phyloP scores from a whole-genome alignment of 352 stramenopile genomes.

The Discostella stelligera region DNA sequence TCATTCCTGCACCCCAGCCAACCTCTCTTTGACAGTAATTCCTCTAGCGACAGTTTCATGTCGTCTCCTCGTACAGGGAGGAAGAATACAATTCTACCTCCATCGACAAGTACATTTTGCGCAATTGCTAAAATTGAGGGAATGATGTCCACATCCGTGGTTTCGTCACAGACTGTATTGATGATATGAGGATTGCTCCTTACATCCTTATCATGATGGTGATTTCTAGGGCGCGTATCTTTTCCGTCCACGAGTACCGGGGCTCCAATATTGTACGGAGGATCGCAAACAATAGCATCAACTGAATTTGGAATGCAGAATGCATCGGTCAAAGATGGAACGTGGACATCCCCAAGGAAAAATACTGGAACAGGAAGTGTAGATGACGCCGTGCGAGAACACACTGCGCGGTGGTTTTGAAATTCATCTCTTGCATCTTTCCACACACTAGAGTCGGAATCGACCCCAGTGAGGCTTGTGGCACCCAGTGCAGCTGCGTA shows the following conservation, averaged over 20 bases:
- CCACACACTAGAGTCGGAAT: conserved; percentile 42
- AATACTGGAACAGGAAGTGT: conserved; percentile 30
- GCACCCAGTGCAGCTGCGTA: conserved; percentile 41
- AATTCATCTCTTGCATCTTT: conserved; percentile 26
- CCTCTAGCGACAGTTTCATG: conserved; percentile 19
- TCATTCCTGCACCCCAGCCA: neutral
- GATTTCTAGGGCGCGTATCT: conserved; percentile 39
- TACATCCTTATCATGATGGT: conserved; percentile 33
- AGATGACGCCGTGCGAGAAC: neutral
- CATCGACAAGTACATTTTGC: conserved; percentile 24
- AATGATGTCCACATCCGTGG: conserved; percentile 15
- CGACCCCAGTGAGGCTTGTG: conserved; percentile 26
- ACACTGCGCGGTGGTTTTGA: conserved; percentile 1
- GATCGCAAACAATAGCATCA: conserved; percentile 47
- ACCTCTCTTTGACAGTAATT: conserved; percentile 23
- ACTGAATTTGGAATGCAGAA: conserved; percentile 28
- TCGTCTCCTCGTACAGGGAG: conserved; percentile 38
- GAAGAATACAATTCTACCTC: conserved; percentile 48
- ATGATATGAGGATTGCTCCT: neutral
- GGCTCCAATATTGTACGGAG: conserved; percentile 53
- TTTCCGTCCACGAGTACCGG: conserved; percentile 29
- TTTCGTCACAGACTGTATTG: neutral
- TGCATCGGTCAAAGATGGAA: conserved; percentile 26
- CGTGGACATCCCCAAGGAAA: conserved; percentile 32
- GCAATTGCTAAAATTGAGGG: conserved; percentile 34